phyloP scores from a whole-genome alignment of 2,329 filamentous ascomycete species.

The Xylariales sp. region DNA sequence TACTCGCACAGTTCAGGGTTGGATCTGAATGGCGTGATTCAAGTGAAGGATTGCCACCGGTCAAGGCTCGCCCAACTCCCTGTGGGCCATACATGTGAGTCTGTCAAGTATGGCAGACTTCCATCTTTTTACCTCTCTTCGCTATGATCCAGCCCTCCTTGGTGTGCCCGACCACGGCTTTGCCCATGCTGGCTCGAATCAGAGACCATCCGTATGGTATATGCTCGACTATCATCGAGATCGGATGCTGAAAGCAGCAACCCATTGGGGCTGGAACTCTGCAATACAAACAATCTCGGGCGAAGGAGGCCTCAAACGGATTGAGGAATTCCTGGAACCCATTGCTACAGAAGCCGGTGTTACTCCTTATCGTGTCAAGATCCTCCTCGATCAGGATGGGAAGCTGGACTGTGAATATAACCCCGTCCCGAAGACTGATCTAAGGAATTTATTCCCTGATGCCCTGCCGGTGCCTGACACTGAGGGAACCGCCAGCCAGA shows the following conservation, averaged over 20 bases:
- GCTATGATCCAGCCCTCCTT: conserved; percentile 60
- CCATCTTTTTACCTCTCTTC: conserved; percentile 64
- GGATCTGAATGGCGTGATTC: too few species aligned
- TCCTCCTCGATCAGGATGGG: conserved; percentile 49
- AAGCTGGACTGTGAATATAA: conserved; percentile 37
- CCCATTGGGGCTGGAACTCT: conserved; percentile 49
- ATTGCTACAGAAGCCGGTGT: conserved; percentile 21
- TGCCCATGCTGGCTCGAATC: conserved; percentile 46
- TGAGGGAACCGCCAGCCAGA: conserved; percentile 6
- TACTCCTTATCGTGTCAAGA: conserved; percentile 45
- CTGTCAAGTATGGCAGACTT: conserved; percentile 50
- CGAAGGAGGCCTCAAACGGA: conserved; percentile 35
- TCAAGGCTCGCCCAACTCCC: too few species aligned
- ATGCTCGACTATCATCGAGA: conserved; percentile 76
- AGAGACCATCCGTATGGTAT: conserved; percentile 61
- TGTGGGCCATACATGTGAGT: too few species aligned
- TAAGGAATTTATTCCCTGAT: conserved; percentile 51
- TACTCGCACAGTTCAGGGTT: too few species aligned
- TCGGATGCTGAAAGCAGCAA: conserved; percentile 64
- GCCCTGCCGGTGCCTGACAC: conserved; percentile 43
- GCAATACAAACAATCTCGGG: conserved; percentile 43
- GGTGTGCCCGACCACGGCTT: conserved; percentile 31
- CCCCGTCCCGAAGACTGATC: conserved; percentile 14
- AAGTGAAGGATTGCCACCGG: too few species aligned
- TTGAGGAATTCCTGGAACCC: conserved; percentile 35